Percentiles rank a stretch among this genome's conserved stretches.
Conservation (phyloP, 2,329 filamentous ascomycete genomes). For the Penicillium italicum region DNA sequence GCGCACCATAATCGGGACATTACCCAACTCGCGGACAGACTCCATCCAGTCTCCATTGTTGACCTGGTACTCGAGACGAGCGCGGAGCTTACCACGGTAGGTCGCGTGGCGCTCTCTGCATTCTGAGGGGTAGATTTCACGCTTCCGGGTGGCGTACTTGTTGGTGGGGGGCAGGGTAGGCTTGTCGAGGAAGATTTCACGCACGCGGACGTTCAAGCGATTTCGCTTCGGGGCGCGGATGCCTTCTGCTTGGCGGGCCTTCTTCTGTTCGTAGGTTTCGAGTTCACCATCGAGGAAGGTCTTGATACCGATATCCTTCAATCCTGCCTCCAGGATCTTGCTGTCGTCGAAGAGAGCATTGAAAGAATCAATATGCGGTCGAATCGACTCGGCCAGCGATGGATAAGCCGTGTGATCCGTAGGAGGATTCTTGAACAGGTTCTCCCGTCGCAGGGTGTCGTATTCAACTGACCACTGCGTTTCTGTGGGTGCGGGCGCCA, state of each 20-base stretch:
- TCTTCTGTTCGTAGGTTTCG: slow-evolving; percentile 40
- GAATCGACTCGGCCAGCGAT: slow-evolving; percentile 75
- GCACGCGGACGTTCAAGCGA: slow-evolving; percentile 71
- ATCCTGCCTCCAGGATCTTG: slow-evolving; percentile 68
- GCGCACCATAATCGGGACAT: slow-evolving; percentile 91
- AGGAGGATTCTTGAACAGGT: slow-evolving; percentile 84
- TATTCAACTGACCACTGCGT: slow-evolving; percentile 82
- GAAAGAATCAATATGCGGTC: slow-evolving; percentile 93
- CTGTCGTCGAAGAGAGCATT: slow-evolving; percentile 77
- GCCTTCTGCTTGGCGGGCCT: slow-evolving; percentile 50
- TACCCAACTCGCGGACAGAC: slow-evolving; percentile 77
- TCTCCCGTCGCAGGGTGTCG: slow-evolving; percentile 78
- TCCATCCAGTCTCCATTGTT: slow-evolving; percentile 84
- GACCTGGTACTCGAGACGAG: slow-evolving; percentile 77
- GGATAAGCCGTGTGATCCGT: slow-evolving; percentile 86
- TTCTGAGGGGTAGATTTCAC: slow-evolving; percentile 86
- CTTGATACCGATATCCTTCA: slow-evolving; percentile 88
- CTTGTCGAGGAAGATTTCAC: slow-evolving; percentile 78
- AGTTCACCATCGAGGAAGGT: slow-evolving; percentile 76
- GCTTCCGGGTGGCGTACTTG: slow-evolving; percentile 72
- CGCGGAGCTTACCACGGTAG: slow-evolving; percentile 82
- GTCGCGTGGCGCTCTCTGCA: slow-evolving; percentile 90
- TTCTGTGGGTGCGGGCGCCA: slow-evolving; percentile 57
- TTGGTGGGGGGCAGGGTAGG: slow-evolving; percentile 74
- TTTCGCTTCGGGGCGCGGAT: slow-evolving; percentile 61